A percentile compares a stretch with the other conserved stretches of the same genome.
These are phyloP conservation scores for Dichomitus squalens DNA, from an alignment of 1,284 basidiomycete genomes.

Conservation along the genomic window DNA sequence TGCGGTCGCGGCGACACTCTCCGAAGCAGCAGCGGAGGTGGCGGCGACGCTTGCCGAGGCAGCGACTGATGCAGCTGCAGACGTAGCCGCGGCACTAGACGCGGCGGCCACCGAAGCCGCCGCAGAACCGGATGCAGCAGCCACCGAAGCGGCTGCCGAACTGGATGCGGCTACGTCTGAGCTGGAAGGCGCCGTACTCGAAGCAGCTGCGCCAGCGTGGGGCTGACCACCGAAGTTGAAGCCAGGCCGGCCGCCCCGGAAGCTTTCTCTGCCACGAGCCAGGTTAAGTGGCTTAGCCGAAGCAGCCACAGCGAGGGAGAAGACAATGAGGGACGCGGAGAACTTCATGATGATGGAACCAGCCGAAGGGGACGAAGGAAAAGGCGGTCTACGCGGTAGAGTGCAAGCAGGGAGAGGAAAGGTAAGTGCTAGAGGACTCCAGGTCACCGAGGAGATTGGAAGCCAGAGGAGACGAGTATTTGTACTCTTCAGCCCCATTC, in stretches of 20 bases:
- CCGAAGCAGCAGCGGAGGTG: background rate
- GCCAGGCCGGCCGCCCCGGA: constrained; percentile 28
- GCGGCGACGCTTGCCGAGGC: background rate
- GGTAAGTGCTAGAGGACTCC: constrained; percentile 18
- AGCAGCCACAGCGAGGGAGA: constrained; percentile 37
- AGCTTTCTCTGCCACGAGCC: constrained; percentile 38
- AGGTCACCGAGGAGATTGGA: constrained; percentile 10
- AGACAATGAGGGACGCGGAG: constrained; percentile 12
- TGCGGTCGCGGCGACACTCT: background rate
- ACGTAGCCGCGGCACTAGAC: background rate
- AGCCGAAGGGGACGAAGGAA: background rate
- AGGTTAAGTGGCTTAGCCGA: constrained; percentile 39
- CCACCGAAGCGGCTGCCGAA: background rate
- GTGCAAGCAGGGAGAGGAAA: constrained; percentile 1
- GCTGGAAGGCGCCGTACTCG: constrained; percentile 37
- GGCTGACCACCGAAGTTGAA: too few relatives aligned
- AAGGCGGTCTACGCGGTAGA: constrained; percentile 6
- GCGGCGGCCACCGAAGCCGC: background rate
- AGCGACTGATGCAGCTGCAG: background rate
- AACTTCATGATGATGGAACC: constrained; percentile 27
- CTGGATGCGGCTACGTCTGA: constrained; percentile 32
- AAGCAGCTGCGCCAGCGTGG: constrained; percentile 33
- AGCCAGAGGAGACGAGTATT: background rate
- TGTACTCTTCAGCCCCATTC: background rate
- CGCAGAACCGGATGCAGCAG: background rate